phyloP scores from a whole-genome alignment of 495 filamentous ascomycete genomes.

The Neurospora sp. region DNA sequence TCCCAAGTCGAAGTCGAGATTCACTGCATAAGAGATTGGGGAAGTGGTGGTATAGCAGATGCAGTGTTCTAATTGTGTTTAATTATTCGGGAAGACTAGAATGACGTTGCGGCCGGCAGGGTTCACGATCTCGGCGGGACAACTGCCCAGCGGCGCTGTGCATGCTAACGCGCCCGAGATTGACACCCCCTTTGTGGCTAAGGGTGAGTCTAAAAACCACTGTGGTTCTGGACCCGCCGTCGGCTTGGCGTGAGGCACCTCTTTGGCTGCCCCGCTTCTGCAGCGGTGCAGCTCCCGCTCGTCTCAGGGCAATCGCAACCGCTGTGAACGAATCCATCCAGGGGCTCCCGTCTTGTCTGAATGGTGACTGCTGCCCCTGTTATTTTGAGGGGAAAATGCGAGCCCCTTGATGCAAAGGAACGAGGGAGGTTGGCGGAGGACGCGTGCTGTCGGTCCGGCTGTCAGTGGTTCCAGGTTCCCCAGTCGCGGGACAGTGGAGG shows the following conservation, averaged over 20 bases:
- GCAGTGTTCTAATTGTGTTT: not conserved
- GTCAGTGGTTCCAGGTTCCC: not conserved
- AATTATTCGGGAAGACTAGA: not conserved
- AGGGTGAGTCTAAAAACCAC: not conserved
- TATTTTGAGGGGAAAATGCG: not conserved
- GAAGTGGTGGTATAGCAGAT: not conserved
- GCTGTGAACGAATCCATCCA: not conserved
- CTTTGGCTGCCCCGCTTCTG: not conserved
- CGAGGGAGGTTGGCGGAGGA: not conserved
- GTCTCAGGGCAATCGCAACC: not conserved
- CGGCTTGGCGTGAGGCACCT: not conserved
- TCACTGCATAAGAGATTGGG: not conserved
- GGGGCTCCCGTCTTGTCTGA: not conserved
- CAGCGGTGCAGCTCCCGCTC: not conserved
- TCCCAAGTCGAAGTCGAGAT: not conserved
- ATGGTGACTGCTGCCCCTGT: not conserved
- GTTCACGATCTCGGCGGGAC: not conserved
- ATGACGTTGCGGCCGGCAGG: not conserved
- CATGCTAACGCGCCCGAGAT: not conserved
- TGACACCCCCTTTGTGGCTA: not conserved
- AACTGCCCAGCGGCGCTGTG: not conserved
- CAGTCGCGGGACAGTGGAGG: conserved; percentile 1
- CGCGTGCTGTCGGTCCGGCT: not conserved
- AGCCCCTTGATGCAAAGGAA: not conserved
- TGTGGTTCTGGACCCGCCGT: not conserved